Base-by-base conservation (phyloP, 495 filamentous ascomycete species). In the Opeltia flavorubescens region DNA sequence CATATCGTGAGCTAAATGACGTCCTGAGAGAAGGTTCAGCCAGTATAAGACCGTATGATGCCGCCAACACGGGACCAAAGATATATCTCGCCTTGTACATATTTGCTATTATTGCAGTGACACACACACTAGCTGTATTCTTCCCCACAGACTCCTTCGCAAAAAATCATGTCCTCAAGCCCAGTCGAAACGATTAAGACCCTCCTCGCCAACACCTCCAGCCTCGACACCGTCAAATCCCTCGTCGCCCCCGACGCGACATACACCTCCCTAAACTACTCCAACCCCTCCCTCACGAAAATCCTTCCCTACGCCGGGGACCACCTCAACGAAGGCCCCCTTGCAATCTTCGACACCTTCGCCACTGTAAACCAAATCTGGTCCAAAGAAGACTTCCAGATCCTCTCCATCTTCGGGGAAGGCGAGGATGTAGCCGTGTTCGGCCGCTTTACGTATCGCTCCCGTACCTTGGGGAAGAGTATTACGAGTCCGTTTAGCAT, bases 271-370 rank as follows among this genome's bases (percentile, higher is more conserved):
- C 50, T 57, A 36, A 52, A 34, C 44, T 52, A 55, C 41, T 24
- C 44, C 44, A 46, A 52, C 46, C 49, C 49, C 5, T 29, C 43
- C 36, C 42, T 55, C 41, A 43, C 24, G 23, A 41, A 49, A 25
- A 55, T 53, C 26, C 33, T 56, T 27, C 55, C 49, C 15, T 57
- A 33, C 29, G 45, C 28, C 41, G 53, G 53, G 45, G 53, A 38
- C 39, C 55, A 55, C 53, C 23, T 5, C 0, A 25, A 44, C 6
- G 53, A 26, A 17, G 54, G 54, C 15, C 48, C 54, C 4, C 40
- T 27, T 18, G 53, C 44, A 6, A 50, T 55, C 39, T 29, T 49
- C 17, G 27, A 55, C 30, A 57, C 55, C 44, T 57, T 57, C 44
- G 41, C 26, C 39, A 47, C 34, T 25, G 55, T 57, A n/a, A 28